A percentile compares a stretch with the other conserved stretches of the same genome.
Evolutionary conservation across 441 rosid genomes (phyloP).

Genomic region (Capsella rubella): DNA sequence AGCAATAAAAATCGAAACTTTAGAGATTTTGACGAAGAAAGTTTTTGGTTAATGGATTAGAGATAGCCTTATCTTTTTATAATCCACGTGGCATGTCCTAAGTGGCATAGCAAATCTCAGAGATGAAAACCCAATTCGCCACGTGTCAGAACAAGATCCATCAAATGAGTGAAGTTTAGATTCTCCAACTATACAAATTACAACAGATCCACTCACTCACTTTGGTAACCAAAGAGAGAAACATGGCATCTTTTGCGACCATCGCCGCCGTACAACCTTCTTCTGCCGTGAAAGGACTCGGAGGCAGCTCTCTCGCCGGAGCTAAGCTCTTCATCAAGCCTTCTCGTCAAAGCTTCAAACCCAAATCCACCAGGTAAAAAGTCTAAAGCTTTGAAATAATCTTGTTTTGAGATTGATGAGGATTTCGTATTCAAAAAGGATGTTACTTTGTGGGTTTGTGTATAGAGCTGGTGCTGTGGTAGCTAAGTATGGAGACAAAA

Average conservation of each 20-base stretch:
- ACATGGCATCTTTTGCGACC: slow-evolving; percentile 85
- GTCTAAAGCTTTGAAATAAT: background rate
- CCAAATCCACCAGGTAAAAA: slow-evolving; percentile 50
- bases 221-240: slow-evolving; percentile 31
- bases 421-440: background rate
- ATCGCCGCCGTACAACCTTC: slow-evolving; percentile 74
- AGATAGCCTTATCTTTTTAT: slow-evolving; percentile 70
- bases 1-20: background rate
- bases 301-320: slow-evolving; percentile 77
- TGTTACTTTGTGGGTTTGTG: slow-evolving; percentile 7
- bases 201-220: slow-evolving; percentile 32
- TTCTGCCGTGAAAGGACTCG: slow-evolving; percentile 71
- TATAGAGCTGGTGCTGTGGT: slow-evolving; percentile 72
- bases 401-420: slow-evolving; percentile 24
- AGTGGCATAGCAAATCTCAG: slow-evolving; percentile 52
- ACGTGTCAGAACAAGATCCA: slow-evolving; percentile 64
- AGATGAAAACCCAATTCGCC: slow-evolving; percentile 49
- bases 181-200: slow-evolving; percentile 32
- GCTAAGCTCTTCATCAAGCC: slow-evolving; percentile 79
- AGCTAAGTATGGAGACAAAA: slow-evolving; percentile 96
- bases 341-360: slow-evolving; percentile 61
- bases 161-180: slow-evolving; percentile 35
- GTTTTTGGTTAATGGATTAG: slow-evolving; percentile 20
- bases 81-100: slow-evolving; percentile 57
- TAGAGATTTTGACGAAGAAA: slow-evolving; percentile 15